Evolutionary conservation across 495 filamentous ascomycete genomes (phyloP).

Genomic region (Hamigera avellanea): DNA sequence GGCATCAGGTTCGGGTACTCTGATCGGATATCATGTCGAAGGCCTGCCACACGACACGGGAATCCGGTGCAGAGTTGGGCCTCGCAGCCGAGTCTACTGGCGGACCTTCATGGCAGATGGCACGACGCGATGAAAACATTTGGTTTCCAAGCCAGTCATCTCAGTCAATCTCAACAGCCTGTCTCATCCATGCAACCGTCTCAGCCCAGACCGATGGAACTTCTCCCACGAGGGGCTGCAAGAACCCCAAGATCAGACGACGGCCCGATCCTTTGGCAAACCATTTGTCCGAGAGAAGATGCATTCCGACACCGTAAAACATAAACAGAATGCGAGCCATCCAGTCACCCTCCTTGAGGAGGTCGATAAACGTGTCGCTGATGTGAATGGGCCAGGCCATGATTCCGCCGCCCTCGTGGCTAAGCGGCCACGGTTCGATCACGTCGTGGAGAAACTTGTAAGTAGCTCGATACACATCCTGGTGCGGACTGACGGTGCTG

Average conservation of each 20-base stretch:
- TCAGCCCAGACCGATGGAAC: slow-evolving; percentile 20
- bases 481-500: slow-evolving; percentile 4
- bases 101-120: no score
- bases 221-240: slow-evolving; percentile 15
- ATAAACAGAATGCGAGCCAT: slow-evolving; percentile 25
- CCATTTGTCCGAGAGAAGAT: slow-evolving; percentile 26
- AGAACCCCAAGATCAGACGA: slow-evolving; percentile 22
- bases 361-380: slow-evolving; percentile 13
- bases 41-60: no score
- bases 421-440: slow-evolving; percentile 23
- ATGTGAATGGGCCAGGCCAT: slow-evolving; percentile 28
- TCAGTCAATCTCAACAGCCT: slow-evolving; percentile 12
- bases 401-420: slow-evolving; percentile 19
- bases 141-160: no score
- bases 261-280: slow-evolving; percentile 26
- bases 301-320: slow-evolving; percentile 25
- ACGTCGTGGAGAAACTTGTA: slow-evolving; percentile 20
- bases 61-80: no score
- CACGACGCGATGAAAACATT: no score
- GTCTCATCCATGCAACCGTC: slow-evolving; percentile 22
- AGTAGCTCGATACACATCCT: slow-evolving; percentile 11
- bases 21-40: no score
- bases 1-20: no score
- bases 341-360: slow-evolving; percentile 24
- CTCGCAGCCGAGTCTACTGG: no score